Evolutionary conservation across 2,329 filamentous ascomycete species (phyloP).

Genomic region (Bipolaris oryzae): DNA sequence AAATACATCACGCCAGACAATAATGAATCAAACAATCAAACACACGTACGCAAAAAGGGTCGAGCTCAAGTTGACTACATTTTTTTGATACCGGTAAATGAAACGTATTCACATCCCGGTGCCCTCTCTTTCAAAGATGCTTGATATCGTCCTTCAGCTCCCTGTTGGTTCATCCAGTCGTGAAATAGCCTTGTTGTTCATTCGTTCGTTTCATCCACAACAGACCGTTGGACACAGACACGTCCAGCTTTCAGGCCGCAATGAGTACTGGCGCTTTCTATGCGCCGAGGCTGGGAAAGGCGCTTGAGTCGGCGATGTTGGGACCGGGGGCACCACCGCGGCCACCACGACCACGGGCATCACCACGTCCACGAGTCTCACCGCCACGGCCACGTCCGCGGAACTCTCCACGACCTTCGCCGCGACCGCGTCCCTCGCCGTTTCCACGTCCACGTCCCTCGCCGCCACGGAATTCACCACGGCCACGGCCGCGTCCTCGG

Average conservation of each 20-base stretch:
- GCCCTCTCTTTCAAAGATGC: conserved; percentile 21
- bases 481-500: conserved; percentile 57
- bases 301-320: conserved; percentile 58
- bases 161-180: conserved; percentile 12
- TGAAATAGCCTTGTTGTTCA: conserved; percentile 30
- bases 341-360: conserved; percentile 57
- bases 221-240: conserved; percentile 17
- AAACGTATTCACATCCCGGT: conserved; percentile 15
- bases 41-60: conserved; percentile 3
- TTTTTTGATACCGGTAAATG: conserved; percentile 14
- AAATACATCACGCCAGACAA: background rate
- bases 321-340: conserved; percentile 51
- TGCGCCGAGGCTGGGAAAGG: conserved; percentile 61
- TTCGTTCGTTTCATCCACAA: conserved; percentile 25
- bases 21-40: conserved; percentile 6
- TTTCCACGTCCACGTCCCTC: conserved; percentile 60
- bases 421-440: conserved; percentile 55
- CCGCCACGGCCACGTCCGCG: conserved; percentile 54
- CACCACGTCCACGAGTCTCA: conserved; percentile 54
- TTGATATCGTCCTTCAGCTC: conserved; percentile 15
- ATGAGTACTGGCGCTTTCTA: conserved; percentile 37
- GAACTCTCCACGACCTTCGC: conserved; percentile 56
- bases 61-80: conserved; percentile 17
- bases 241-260: conserved; percentile 22
- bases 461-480: conserved; percentile 62